Evolutionary conservation across 495 filamentous ascomycete species (phyloP).

Genomic region (Penicillium cinerascens): DNA sequence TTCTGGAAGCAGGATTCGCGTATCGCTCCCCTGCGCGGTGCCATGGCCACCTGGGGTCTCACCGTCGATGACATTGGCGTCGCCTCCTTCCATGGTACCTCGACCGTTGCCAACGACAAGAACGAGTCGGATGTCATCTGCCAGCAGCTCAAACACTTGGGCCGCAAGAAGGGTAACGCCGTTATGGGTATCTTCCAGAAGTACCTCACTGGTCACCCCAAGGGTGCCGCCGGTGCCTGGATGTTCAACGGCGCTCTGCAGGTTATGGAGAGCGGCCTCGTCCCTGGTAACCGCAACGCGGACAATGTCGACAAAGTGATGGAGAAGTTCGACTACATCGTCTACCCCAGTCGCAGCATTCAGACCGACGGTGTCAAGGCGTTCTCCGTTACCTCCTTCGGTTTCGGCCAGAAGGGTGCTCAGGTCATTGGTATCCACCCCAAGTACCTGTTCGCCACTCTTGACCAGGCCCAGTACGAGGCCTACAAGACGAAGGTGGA

Average conservation of each 20-base stretch:
- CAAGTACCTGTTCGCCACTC: conserved; percentile 91
- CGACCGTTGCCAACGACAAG: conserved; percentile 98
- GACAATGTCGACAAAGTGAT: conserved; percentile 96
- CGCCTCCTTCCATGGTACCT: conserved; percentile 98
- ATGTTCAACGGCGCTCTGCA: conserved; percentile 99
- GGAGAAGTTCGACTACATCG: conserved; percentile 96
- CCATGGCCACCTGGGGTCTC: conserved; percentile 94
- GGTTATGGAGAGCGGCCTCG: conserved; percentile 86
- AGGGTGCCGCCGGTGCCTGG: conserved; percentile 98
- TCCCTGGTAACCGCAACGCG: conserved; percentile 96
- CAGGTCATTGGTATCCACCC: conserved; percentile 96
- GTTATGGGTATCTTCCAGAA: conserved; percentile 99
- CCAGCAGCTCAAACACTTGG: conserved; percentile 93
- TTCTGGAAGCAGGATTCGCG: conserved; percentile 96
- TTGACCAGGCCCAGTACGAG: conserved; percentile 78
- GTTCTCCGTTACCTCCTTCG: conserved; percentile 97
- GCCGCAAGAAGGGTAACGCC: conserved; percentile 92
- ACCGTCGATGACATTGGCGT: conserved; percentile 95
- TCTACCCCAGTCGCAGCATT: conserved; percentile 91
- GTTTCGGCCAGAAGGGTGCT: conserved; percentile 98
- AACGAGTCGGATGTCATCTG: conserved; percentile 98
- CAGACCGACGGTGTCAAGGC: conserved; percentile 98
- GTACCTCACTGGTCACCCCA: conserved; percentile 96
- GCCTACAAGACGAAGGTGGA: conserved; percentile 84
- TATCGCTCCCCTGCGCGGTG: conserved; percentile 92